phyloP scores from a whole-genome alignment of 2,329 filamentous ascomycete genomes.

The Coniochaeta prunicola region DNA sequence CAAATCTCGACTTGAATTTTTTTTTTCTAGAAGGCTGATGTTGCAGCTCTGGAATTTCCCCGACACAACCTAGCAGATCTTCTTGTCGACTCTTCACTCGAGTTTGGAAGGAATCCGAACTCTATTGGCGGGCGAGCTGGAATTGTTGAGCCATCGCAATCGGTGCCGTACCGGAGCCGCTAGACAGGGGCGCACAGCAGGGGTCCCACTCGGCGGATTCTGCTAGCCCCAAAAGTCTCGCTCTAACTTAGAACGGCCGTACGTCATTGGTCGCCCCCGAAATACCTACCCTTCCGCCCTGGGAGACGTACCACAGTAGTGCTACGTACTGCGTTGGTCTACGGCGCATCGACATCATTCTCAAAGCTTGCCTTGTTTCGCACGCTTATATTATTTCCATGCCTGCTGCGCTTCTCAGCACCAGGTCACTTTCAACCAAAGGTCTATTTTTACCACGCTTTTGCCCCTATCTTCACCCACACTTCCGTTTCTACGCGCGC shows the following conservation, averaged over 20 bases:
- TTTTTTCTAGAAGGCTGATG: not conserved
- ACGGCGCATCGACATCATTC: constrained; percentile 2
- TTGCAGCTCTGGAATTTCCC: not conserved
- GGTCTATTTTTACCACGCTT: not conserved
- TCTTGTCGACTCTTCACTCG: not conserved
- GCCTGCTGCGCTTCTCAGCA: constrained; percentile 1
- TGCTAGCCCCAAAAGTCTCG: not conserved
- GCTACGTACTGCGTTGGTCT: too few relatives aligned
- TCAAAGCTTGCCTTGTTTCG: not conserved
- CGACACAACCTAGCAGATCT: not conserved
- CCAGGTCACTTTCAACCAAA: not conserved
- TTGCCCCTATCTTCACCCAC: not conserved
- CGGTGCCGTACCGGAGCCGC: not conserved
- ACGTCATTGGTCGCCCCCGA: not conserved
- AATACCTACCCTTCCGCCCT: not conserved
- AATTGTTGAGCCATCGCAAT: not conserved
- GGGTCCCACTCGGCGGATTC: not conserved
- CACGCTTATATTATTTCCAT: not conserved
- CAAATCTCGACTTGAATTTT: not conserved
- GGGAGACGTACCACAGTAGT: too few relatives aligned
- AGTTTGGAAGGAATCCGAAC: not conserved
- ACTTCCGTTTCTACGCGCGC: not conserved
- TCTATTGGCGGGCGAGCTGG: not conserved
- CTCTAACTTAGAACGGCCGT: not conserved
- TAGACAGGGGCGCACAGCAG: not conserved